These are phyloP conservation scores for Mytilinidion resinicola DNA, from an alignment of 495 filamentous ascomycete genomes.

Conservation along the genomic window DNA sequence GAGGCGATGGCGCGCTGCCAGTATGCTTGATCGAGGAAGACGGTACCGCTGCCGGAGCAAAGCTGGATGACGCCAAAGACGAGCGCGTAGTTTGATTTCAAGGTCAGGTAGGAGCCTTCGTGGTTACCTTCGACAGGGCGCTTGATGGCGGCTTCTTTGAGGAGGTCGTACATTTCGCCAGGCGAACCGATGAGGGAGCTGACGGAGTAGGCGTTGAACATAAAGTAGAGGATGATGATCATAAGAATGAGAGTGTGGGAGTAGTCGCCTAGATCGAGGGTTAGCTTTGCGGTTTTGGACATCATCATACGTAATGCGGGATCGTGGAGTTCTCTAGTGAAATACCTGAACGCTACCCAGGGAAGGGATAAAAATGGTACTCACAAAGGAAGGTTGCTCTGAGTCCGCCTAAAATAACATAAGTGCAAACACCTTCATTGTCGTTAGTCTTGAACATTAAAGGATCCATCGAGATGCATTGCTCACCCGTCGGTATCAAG, in stretches of 20 bases:
- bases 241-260: constrained; percentile 30
- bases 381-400: constrained; percentile 30
- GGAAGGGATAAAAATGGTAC: neutral
- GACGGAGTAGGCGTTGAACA: constrained; percentile 30
- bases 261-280: constrained; percentile 17
- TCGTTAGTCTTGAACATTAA: neutral
- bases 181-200: constrained; percentile 28
- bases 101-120: constrained; percentile 28
- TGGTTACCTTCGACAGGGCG: constrained; percentile 30
- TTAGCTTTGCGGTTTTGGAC: neutral
- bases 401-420: constrained; percentile 30
- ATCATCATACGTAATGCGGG: no score
- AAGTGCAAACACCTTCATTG: constrained; percentile 24
- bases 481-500: constrained; percentile 23
- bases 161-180: constrained; percentile 26
- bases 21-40: constrained; percentile 31
- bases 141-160: constrained; percentile 21
- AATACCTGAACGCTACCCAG: no score
- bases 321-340: no score
- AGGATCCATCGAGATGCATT: neutral
- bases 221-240: constrained; percentile 30
- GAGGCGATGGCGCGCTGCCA: constrained; percentile 30
- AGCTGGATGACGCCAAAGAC: constrained; percentile 33
- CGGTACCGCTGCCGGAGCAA: constrained; percentile 27
- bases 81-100: constrained; percentile 29